Evolutionary conservation across 352 stramenopile genomes (phyloP), one percentile per base, ranked within the genome.

Genomic region (Pythium monospermum): DNA sequence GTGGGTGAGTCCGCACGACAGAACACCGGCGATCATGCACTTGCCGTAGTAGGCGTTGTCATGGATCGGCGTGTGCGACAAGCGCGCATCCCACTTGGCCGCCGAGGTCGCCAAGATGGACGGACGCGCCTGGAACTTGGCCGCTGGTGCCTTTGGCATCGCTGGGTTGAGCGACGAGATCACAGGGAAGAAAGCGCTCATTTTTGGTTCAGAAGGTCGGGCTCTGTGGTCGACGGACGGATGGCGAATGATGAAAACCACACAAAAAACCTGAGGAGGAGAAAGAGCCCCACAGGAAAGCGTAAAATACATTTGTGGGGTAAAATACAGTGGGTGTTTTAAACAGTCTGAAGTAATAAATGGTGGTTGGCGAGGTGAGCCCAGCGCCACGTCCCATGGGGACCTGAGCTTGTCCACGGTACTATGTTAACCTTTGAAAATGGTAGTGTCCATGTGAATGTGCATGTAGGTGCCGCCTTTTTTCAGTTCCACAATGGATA

Each of bases 1-100:
- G 84, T 98, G 91, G 36, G 91, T 97, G 26, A 95, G 68, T 38
- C 91, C 91, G 71, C 91, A 98, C 55, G 89, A 96, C 21, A 98
- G 71, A 39, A 98, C 62, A 61, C 91, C 91, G 44, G 76, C 91
- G 39, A 97, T 78, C 83, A 97, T 96, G 81, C 91, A 98, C 83
- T 96, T 97, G 66, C 73, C 74, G 68, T 98, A 98, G 81, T 97
- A 97, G 50, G 71, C 73, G 53, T 73, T 88, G 66, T 96, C 81
- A 65, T 97, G 89, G 33, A 80, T 71, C 52, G 80, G 77, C 39
- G 73, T 62, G 71, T 94, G 83, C 65, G 74, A 85, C 39, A 86
- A 73, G 51, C 83, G 83, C 31, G 83, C 76, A 48, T 94, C 80
- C 83, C 83, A 94, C 68, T 85, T 83, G 48, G 75, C 64, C 19